Evolutionary conservation across 768 basidiomycete genomes (phyloP).

Genomic region (Thelephora ganbajun): DNA sequence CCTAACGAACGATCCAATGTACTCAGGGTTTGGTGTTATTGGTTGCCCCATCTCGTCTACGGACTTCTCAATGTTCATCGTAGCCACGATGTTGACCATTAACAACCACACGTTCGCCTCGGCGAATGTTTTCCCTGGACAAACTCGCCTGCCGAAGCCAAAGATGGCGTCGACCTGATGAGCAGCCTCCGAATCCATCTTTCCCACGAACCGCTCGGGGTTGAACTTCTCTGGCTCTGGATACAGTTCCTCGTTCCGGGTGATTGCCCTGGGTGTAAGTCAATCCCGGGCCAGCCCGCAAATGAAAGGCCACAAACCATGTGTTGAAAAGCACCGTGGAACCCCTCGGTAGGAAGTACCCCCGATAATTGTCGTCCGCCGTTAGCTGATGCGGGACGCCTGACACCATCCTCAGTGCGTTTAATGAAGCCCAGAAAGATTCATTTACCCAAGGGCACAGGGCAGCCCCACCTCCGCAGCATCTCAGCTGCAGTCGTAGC

Average conservation of each 20-base stretch:
- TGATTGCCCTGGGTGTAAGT: background rate
- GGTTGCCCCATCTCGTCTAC: conserved; percentile 26
- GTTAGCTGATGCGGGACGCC: conserved; percentile 11
- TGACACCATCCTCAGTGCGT: background rate
- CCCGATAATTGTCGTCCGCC: conserved; percentile 12
- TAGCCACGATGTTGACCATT: conserved; percentile 28
- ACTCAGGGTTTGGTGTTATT: conserved; percentile 24
- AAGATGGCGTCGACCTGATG: background rate
- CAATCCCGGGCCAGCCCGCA: background rate
- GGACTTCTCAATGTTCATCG: conserved; percentile 29
- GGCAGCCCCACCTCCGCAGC: conserved; percentile 8
- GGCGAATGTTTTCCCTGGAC: conserved; percentile 42
- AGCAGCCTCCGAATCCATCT: background rate
- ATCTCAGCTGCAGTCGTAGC: background rate
- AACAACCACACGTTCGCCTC: conserved; percentile 33
- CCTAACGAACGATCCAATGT: conserved; percentile 33
- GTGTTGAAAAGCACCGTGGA: background rate
- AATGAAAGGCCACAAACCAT: background rate
- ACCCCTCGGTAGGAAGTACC: conserved; percentile 11
- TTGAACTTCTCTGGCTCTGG: background rate
- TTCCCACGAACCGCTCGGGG: background rate
- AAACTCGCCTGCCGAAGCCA: conserved; percentile 18
- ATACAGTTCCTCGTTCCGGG: background rate
- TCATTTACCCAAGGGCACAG: conserved; percentile 7
- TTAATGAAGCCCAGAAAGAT: background rate